Conservation (phyloP, 306 rosid genomes). For the Spatholobus suberectus region DNA sequence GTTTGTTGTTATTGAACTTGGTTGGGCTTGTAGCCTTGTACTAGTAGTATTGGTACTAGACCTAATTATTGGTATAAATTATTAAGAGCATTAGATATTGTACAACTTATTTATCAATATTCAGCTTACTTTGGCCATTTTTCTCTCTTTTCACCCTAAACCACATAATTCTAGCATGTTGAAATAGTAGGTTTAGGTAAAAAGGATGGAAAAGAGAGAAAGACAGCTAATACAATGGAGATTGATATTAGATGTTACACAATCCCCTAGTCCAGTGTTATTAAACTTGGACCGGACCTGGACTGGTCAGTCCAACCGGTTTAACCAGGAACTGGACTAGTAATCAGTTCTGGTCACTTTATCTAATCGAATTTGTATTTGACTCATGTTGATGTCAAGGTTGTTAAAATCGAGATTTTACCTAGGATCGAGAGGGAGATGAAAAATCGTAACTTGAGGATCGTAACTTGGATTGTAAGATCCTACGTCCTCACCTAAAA, state of each 20-base stretch:
- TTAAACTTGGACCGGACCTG: no score
- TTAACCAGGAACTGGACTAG: no score
- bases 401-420: no score
- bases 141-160: not conserved
- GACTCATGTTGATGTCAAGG: no score
- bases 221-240: not conserved
- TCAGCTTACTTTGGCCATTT: not conserved
- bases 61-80: not conserved
- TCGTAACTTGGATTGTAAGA: no score
- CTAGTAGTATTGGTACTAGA: not conserved
- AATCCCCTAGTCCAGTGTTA: not conserved
- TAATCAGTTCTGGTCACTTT: no score
- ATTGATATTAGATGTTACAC: conserved; percentile 8
- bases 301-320: no score
- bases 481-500: no score
- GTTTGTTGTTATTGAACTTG: conserved; percentile 27
- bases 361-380: no score
- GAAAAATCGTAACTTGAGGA: no score
- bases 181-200: not conserved
- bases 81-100: not conserved
- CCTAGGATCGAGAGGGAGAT: no score
- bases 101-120: not conserved
- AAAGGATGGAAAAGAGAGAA: not conserved
- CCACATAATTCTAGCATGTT: not conserved
- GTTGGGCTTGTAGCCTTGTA: conserved; percentile 5